Base-by-base conservation (phyloP, 331 rosid species). In the Dryas integrifolia region DNA sequence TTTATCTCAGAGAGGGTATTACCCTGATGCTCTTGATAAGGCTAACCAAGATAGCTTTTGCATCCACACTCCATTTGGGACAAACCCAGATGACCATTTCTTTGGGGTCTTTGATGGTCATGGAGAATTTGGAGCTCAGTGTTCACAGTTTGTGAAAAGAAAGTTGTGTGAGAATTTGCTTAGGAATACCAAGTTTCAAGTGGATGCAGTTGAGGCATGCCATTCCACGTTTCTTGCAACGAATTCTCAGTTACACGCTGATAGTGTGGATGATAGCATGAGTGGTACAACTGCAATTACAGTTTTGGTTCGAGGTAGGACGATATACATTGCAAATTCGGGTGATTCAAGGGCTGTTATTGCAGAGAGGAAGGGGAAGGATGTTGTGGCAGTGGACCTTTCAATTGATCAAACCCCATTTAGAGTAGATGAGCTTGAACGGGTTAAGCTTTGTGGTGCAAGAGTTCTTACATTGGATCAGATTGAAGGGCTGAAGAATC, bases 101-200 rank as follows among this genome's bases (percentile, higher is more conserved):
- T 95, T 95, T 16, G 99, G 98, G 2, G 99, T 95, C n/a, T 95
- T 95, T 12, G 99, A 95, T 38, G 99, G 99, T n/a, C 99, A 95
- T 24, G 99, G 99, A 1, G 98, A 95, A 67, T 92, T 73, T 14
- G 99, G 99, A 45, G 86, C 97, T 2, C 88, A 85, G 77, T 95
- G 99, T 73, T 95, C 99, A 0, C 99, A 95, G 67, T 95, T 88
- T 4, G 99, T 81, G 46, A 89, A 92, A 82, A 65, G 87, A 4
- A 95, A 87, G 78, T 14, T 95, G 57, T 95, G 99, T 78, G 99
- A 95, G 83, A 95, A 95, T 87, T 72, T 95, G 74, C 91, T 95
- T 43, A 81, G 96, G 66, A 79, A 87, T 60, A 67, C 80, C 9
- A 86, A 62, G 66, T 83, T 92, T 77, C 89, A 70, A 2, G 74